phyloP scores from a whole-genome alignment of 257 asterid species.

The Penstemon davidsonii region DNA sequence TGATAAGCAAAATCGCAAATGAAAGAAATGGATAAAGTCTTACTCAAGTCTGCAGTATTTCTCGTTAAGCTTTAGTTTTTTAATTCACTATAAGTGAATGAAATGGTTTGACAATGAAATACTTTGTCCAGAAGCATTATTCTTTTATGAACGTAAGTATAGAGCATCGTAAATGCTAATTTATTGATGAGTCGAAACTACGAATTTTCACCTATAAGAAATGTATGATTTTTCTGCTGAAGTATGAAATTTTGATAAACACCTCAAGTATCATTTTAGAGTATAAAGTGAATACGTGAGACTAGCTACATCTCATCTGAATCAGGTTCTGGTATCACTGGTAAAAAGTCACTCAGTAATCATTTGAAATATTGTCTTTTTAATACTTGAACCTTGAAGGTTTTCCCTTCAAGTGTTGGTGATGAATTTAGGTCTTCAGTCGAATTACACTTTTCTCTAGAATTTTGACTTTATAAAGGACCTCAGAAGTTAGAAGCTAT shows the following conservation, averaged over 20 bases:
- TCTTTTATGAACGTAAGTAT: not conserved
- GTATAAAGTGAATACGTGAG: not conserved
- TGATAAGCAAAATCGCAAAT: not conserved
- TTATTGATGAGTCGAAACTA: not conserved
- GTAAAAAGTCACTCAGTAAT: not conserved
- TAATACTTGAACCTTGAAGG: not conserved
- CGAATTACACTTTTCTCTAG: not conserved
- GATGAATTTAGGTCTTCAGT: not conserved
- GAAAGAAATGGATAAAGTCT: not conserved
- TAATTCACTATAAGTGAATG: not conserved
- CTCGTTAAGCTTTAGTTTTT: not conserved
- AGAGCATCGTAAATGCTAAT: not conserved
- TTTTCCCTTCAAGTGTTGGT: constrained; percentile 1
- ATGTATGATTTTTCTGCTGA: not conserved
- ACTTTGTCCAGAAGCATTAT: not conserved
- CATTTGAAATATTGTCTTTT: not conserved
- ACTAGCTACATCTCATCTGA: not conserved
- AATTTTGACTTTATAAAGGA: not conserved
- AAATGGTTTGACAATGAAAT: constrained; percentile 1
- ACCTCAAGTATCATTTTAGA: not conserved
- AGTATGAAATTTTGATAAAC: not conserved
- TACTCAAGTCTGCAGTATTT: not conserved
- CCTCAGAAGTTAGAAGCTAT: not conserved
- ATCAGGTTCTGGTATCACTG: not conserved
- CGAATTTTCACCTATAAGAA: too few species aligned